Conservation (phyloP, 176 grass and related monocot genomes). For the Musa troglodytarum region DNA sequence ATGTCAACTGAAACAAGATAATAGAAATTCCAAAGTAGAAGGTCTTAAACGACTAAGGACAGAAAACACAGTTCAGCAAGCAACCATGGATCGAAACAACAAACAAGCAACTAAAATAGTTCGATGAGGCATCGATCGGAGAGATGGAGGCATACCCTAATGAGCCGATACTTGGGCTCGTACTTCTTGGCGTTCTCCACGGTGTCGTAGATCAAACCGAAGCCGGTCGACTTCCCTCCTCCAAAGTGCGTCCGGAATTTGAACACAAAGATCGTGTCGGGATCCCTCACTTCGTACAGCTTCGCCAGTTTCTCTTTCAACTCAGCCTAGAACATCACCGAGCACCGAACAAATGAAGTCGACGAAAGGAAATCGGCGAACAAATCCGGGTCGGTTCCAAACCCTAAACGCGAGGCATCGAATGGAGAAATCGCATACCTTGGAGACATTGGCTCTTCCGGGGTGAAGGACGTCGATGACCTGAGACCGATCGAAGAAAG, state of each 20-base stretch:
- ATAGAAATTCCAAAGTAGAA: too few species aligned
- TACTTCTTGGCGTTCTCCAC: conserved; percentile 14
- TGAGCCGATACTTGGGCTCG: conserved; percentile 16
- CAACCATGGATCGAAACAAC: background rate
- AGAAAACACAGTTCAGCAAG: too few species aligned
- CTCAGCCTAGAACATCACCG: background rate
- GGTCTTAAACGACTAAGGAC: too few species aligned
- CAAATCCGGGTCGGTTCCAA: background rate
- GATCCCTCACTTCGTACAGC: conserved; percentile 8
- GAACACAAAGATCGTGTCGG: background rate
- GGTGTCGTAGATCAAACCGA: conserved; percentile 5
- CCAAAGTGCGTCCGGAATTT: conserved; percentile 12
- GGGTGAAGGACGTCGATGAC: conserved; percentile 10
- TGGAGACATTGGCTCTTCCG: conserved; percentile 9
- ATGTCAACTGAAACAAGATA: too few species aligned
- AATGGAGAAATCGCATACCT: background rate
- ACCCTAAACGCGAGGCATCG: background rate
- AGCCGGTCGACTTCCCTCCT: conserved; percentile 10
- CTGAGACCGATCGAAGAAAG: background rate
- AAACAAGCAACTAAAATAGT: background rate
- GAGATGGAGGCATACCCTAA: background rate
- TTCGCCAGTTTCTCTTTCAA: conserved; percentile 12
- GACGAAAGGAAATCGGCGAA: background rate
- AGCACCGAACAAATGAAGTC: background rate
- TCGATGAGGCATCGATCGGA: background rate